Base-by-base conservation (phyloP, 2,329 filamentous ascomycete species). In the Coniochaeta sp. region DNA sequence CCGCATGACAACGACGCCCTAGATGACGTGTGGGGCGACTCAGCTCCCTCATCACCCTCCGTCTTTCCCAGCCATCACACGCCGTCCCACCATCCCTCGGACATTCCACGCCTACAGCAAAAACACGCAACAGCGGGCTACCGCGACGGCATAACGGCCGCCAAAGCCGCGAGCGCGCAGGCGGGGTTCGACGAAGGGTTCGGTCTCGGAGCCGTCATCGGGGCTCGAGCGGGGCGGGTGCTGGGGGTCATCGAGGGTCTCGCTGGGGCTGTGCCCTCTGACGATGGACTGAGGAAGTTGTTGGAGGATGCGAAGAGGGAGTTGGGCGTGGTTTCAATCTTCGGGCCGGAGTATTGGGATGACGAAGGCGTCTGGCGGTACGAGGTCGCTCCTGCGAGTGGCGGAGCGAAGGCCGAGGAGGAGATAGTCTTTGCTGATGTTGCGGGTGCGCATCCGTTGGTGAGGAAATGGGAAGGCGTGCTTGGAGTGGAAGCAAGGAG, bases 181-280 rank as follows among this genome's bases (percentile, higher is more conserved):
- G 80, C 81, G 16, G 93, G 93, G 0, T 98, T 99, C 70, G 95
- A 99, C 71, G 90, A 93, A 64, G 93, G 93, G 0, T 98, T 92
- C 71, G 81, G 86, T 16, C 79, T 98, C 0, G 95, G 95, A 14
- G 93, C 91, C 0, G 86, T 88, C 58, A 77, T 98, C 33, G 95
- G 93, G 0, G 72, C 89, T 64, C 81, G 81, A 31, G 88, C 87
- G 0, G 95, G 95, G 0, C 86, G 85, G 65, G 76, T 96, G 14
- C 72, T 96, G 3, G 95, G 95, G 0, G 76, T 90, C 4, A 70
- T 97, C 6, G 90, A 96, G 68, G 91, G 89, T 0, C 74, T 96
- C 22, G 73, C 78, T 0, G 75, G 76, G 16, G 84, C 85, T 11
- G 64, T 82, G 60, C 66, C 62, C 44, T 69, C 62, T n/a, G 69